phyloP scores from a whole-genome alignment of 2,329 filamentous ascomycete species.

The Leptographium lundbergii region DNA sequence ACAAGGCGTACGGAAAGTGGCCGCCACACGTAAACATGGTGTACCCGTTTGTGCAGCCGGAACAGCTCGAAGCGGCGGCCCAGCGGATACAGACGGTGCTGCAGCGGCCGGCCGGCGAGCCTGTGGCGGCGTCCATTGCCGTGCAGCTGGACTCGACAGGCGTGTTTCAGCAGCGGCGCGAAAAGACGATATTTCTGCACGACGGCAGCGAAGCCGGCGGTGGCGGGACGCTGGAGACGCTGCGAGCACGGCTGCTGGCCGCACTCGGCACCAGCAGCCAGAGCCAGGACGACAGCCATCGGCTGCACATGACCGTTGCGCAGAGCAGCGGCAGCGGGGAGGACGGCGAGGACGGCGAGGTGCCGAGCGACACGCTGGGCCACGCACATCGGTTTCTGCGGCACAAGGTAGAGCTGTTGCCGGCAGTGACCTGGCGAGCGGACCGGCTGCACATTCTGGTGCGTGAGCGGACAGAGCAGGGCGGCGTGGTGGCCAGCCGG shows the following conservation, averaged over 20 bases:
- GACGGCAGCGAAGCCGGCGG: slow-evolving; percentile 14
- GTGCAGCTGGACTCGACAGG: slow-evolving; percentile 28
- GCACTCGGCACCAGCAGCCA: slow-evolving; percentile 16
- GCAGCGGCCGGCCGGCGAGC: background rate
- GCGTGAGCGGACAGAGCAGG: slow-evolving; percentile 25
- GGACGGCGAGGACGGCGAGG: slow-evolving; percentile 20
- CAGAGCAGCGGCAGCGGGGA: slow-evolving; percentile 29
- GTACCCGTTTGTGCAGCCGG: slow-evolving; percentile 48
- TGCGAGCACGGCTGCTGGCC: slow-evolving; percentile 23
- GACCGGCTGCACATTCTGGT: slow-evolving; percentile 38
- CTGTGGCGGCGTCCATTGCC: slow-evolving; percentile 4
- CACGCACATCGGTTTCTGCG: slow-evolving; percentile 37
- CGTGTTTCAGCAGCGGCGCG: slow-evolving; percentile 34
- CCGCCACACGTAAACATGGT: slow-evolving; percentile 54
- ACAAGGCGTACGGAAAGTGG: slow-evolving; percentile 49
- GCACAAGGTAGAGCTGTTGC: slow-evolving; percentile 37
- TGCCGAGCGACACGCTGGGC: slow-evolving; percentile 27
- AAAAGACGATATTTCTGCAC: slow-evolving; percentile 36
- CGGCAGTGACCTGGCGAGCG: slow-evolving; percentile 34
- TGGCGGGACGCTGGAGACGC: slow-evolving; percentile 15
- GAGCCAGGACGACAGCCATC: slow-evolving; percentile 16
- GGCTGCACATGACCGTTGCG: slow-evolving; percentile 46
- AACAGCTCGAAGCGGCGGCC: slow-evolving; percentile 30
- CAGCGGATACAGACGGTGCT: slow-evolving; percentile 25
- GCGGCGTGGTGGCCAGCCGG: slow-evolving; percentile 20